Base-by-base conservation (phyloP, 1,284 basidiomycete genomes). In the Quambalaria eucalypti region DNA sequence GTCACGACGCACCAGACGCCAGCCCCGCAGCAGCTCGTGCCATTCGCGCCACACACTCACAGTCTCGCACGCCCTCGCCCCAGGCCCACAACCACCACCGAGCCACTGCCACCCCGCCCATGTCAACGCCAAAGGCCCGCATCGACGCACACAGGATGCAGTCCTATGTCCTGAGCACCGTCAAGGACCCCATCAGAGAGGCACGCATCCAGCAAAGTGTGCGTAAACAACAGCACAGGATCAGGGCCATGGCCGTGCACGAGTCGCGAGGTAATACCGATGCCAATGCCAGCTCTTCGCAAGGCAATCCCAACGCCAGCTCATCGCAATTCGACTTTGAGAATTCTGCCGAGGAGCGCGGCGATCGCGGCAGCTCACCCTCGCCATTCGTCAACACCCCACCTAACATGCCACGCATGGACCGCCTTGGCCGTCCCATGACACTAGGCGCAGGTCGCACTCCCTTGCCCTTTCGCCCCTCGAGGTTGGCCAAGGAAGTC, bases 111-210 rank as follows among this genome's bases (percentile, higher is more conserved):
- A 14, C 36, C 10, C 21, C 21, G 16, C 21, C 36, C 4, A 51
- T 31, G n/a, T 28, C 51, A 3, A 40, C 51, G n/a, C 47, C 19
- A 25, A 38, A 23, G 30, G n/a, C 30, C 16, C 26, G 12, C 8
- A 14, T 23, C 2, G 39, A 52, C 28, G 12, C 19, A 26, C 38
- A 47, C 28, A 51, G 40, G 12, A 54, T 54, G 52, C 51, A 54
- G 19, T 25, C 47, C 28, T 54, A 54, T 28, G 7, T 54, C 4
- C 31, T 54, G 21, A 54, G 44, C 40, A 33, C 28, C 6, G 44
- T 54, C 51, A 52, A 46, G n/a, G 36, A 42, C 38, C 42, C 42
- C 16, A 21, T 26, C 16, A 14, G 42, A 46, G 42, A 46, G 42
- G 16, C 14, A 21, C 19, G 25, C 21, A 26, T 46, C 4, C 42